These are phyloP conservation scores for Hygrophila difformis DNA, from an alignment of 257 asterid species.

Conservation along the genomic window DNA sequence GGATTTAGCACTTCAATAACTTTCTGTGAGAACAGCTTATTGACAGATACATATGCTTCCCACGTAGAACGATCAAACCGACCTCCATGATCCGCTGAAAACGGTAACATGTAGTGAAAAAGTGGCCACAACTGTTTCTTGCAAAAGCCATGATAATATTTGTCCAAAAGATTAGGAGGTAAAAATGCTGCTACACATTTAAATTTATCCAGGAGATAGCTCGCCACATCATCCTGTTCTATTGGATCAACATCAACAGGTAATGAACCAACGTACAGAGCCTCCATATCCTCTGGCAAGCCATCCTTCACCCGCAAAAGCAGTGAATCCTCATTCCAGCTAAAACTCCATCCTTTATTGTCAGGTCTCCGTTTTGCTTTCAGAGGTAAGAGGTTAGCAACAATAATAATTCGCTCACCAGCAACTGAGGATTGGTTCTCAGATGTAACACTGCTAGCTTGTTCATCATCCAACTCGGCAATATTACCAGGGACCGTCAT, in stretches of 20 bases:
- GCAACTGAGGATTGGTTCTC: slow-evolving; percentile 64
- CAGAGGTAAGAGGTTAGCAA: slow-evolving; percentile 40
- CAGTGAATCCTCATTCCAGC: slow-evolving; percentile 46
- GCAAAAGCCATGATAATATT: slow-evolving; percentile 72
- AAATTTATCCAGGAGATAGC: slow-evolving; percentile 59
- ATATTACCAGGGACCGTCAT: slow-evolving; percentile 90
- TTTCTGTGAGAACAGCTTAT: slow-evolving; percentile 72
- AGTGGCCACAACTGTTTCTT: slow-evolving; percentile 85
- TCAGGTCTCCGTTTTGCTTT: slow-evolving; percentile 54
- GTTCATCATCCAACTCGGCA: slow-evolving; percentile 76
- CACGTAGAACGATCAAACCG: slow-evolving; percentile 75
- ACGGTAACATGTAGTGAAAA: slow-evolving; percentile 79
- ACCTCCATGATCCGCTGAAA: slow-evolving; percentile 72
- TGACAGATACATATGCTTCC: slow-evolving; percentile 81
- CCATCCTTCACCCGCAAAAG: slow-evolving; percentile 37
- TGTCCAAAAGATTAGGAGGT: slow-evolving; percentile 60
- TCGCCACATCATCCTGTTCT: slow-evolving; percentile 63
- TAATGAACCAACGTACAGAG: slow-evolving; percentile 38
- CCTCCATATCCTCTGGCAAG: slow-evolving; percentile 49
- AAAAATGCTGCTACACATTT: slow-evolving; percentile 69
- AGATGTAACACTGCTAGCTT: slow-evolving; percentile 55
- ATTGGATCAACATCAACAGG: slow-evolving; percentile 49
- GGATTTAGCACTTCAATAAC: slow-evolving; percentile 83
- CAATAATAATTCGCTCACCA: slow-evolving; percentile 66
- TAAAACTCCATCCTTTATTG: slow-evolving; percentile 69